Evolutionary conservation across 2,329 filamentous ascomycete species (phyloP).

Genomic region (Hymenoscyphus scutula): DNA sequence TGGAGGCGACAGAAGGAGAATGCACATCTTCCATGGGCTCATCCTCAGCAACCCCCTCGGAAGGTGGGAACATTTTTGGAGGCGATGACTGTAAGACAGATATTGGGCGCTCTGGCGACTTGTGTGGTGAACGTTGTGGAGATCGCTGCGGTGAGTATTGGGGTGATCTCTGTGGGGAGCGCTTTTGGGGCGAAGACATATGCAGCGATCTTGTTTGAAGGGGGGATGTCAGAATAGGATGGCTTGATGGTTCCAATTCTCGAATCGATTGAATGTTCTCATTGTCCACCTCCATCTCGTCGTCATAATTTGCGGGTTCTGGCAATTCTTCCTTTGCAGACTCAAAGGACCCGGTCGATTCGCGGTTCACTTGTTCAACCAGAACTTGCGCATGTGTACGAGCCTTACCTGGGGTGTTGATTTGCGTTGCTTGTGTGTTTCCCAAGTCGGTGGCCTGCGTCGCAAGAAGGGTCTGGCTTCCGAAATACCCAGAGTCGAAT

Average conservation of each 20-base stretch:
- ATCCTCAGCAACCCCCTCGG: slow-evolving; percentile 31
- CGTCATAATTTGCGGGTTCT: slow-evolving; percentile 20
- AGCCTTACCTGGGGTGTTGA: slow-evolving; percentile 16
- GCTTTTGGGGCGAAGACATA: slow-evolving; percentile 25
- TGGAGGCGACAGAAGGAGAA: slow-evolving; percentile 68
- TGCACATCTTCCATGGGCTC: slow-evolving; percentile 46
- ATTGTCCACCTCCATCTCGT: slow-evolving; percentile 13
- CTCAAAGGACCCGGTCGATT: slow-evolving; percentile 40
- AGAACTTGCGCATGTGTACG: slow-evolving; percentile 6
- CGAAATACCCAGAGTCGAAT: slow-evolving; percentile 70
- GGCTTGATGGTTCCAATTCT: slow-evolving; percentile 8
- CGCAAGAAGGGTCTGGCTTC: slow-evolving; percentile 49
- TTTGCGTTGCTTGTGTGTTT: slow-evolving; percentile 13
- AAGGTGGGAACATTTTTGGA: slow-evolving; percentile 15
- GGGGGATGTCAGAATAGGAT: slow-evolving; percentile 24
- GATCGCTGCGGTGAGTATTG: slow-evolving; percentile 10
- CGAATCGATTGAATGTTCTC: slow-evolving; percentile 8
- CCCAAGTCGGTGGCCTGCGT: slow-evolving; percentile 22
- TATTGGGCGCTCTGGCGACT: slow-evolving; percentile 15
- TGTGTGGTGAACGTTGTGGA: slow-evolving; percentile 7
- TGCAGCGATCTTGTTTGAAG: slow-evolving; percentile 21
- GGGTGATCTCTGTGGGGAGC: slow-evolving; percentile 23
- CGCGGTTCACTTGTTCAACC: slow-evolving; percentile 20
- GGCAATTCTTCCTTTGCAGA: slow-evolving; percentile 47
- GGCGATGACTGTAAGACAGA: slow-evolving; percentile 10